Base-by-base conservation (phyloP, 2,329 filamentous ascomycete genomes). In the Ceratocystis colombiana region DNA sequence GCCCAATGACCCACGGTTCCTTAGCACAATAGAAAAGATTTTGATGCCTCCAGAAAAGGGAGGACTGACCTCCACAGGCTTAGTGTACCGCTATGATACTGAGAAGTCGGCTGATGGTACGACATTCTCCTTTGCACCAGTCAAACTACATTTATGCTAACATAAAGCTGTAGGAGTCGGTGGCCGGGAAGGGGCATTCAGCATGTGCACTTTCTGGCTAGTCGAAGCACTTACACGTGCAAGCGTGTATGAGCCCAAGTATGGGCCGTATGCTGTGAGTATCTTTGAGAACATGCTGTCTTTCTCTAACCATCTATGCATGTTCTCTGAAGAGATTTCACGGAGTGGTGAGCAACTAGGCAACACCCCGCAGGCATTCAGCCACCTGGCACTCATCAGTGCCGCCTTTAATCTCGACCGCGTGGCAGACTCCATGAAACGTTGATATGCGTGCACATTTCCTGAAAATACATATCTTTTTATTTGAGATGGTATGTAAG, bases 121-220 rank as follows among this genome's bases (percentile, higher is more conserved):
- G 77, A 71, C 22, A 37, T 3, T 6, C 48, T 45, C 53, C 12
- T 10, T 17, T 22, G 20, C 64, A 3, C 45, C 53, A 20, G n/a
- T 7, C 20, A 48, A 48, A 20, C 28, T 41, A 30, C 22, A 20
- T 15, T 10, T 37, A 17, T n/a, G 33, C n/a, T 12, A 28, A 17
- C 25, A 50, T 2, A 8, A 20, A 50, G 20, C 4, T 33, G 17
- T 37, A 88, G 86, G 87, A 37, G 86, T 91, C 7, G 87, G 87
- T 46, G 88, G 88, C 20, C 79, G 82, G 64, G 88, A 91, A 75
- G 88, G 88, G 25, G 87, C 88, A 22, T 91, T 91, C 72, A 85
- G 82, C 71, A 90, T 91, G 87, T 90, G 88, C 72, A 91, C 88
- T 0, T 91, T 91, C 73, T 91, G 88, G 88, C 82, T 90, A 0